These are phyloP conservation scores for Sisymbrium irio DNA, from an alignment of 345 rosid genomes.

Conservation along the genomic window DNA sequence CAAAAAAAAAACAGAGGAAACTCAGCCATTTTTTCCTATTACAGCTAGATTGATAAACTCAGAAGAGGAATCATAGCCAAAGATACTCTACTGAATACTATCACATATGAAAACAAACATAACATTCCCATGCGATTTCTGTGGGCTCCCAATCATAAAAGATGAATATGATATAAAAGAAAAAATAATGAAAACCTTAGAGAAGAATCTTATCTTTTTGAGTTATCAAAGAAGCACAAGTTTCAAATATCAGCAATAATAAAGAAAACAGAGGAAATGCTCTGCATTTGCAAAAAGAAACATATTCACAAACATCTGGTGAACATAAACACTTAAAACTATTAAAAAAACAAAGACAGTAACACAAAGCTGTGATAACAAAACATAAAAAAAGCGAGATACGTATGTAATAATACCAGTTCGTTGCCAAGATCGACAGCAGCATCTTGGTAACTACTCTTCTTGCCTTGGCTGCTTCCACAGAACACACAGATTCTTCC, in stretches of 20 bases:
- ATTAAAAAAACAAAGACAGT: not conserved
- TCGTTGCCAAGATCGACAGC: constrained; percentile 80
- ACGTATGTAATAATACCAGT: constrained; percentile 49
- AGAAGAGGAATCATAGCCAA: not conserved
- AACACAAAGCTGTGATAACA: not conserved
- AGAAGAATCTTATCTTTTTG: not conserved
- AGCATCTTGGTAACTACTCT: constrained; percentile 64
- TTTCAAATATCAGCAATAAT: not conserved
- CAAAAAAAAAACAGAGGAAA: constrained; percentile 6
- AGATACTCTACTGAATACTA: not conserved
- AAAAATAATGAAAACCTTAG: not conserved
- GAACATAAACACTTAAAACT: constrained; percentile 9
- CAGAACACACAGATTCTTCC: constrained; percentile 88
- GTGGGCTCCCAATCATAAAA: constrained; percentile 27
- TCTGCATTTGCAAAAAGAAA: not conserved
- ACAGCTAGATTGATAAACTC: not conserved
- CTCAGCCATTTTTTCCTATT: not conserved
- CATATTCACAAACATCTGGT: constrained; percentile 34
- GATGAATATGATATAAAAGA: not conserved
- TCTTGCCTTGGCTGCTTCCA: constrained; percentile 84
- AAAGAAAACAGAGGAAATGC: not conserved
- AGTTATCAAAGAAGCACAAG: constrained; percentile 4
- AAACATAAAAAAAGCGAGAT: too few species aligned
- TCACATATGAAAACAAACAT: constrained; percentile 21
- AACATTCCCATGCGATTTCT: constrained; percentile 10